Percentiles rank a stretch among this genome's conserved stretches.
phyloP scores from a whole-genome alignment of 306 rosid genomes.

The Trichosanthes cucumerina region DNA sequence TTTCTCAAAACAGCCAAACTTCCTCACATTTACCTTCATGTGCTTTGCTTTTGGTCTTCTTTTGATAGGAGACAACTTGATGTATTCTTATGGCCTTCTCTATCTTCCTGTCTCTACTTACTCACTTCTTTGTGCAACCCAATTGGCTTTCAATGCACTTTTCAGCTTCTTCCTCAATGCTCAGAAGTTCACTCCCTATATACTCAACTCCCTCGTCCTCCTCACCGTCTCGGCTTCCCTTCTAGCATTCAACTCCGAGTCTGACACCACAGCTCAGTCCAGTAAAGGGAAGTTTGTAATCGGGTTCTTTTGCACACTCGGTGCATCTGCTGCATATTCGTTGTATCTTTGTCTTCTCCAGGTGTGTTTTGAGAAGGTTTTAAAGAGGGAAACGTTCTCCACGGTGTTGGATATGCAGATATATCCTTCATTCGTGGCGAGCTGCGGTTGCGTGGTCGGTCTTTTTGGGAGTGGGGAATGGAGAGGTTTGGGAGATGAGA shows the following conservation, averaged over 20 bases:
- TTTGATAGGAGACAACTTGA: constrained; percentile 14
- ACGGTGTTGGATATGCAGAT: constrained; percentile 26
- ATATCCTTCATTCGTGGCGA: constrained; percentile 26
- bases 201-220: constrained; percentile 31
- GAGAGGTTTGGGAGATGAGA: constrained; percentile 20
- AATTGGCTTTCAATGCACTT: constrained; percentile 34
- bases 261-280: background rate
- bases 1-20: constrained; percentile 13
- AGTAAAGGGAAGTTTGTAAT: constrained; percentile 8
- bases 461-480: constrained; percentile 39
- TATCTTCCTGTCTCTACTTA: constrained; percentile 39
- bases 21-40: background rate
- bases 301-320: constrained; percentile 36
- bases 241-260: constrained; percentile 21
- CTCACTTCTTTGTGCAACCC: constrained; percentile 29
- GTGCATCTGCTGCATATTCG: constrained; percentile 33
- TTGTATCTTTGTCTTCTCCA: constrained; percentile 32
- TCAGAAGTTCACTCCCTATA: constrained; percentile 23
- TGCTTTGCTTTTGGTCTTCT: constrained; percentile 16
- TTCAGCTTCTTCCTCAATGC: constrained; percentile 38
- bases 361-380: constrained; percentile 21
- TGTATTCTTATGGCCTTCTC: constrained; percentile 28
- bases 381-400: constrained; percentile 21
- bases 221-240: constrained; percentile 32
- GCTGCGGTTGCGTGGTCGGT: constrained; percentile 21